Conservation (phyloP, 2,329 filamentous ascomycete species). For the Botrytis cinerea region DNA sequence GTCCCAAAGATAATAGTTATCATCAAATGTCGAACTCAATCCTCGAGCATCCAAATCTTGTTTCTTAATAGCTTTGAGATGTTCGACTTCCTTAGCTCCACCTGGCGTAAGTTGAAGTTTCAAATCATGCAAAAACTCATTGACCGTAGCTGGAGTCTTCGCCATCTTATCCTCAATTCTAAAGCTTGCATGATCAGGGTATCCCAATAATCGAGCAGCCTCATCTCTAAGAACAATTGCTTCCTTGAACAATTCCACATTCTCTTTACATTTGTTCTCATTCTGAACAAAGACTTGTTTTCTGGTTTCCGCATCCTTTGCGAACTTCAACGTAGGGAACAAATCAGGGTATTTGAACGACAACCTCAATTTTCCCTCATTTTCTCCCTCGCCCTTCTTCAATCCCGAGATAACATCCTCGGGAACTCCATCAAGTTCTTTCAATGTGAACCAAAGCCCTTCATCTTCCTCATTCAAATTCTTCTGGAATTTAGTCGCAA, state of each 20-base stretch:
- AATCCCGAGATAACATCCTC: constrained; percentile 65
- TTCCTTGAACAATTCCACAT: constrained; percentile 73
- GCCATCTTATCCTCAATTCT: constrained; percentile 85
- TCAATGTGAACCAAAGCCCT: constrained; percentile 74
- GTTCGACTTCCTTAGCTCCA: constrained; percentile 68
- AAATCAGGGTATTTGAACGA: constrained; percentile 84
- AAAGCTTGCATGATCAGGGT: constrained; percentile 74
- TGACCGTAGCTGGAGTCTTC: constrained; percentile 70
- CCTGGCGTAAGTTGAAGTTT: constrained; percentile 66
- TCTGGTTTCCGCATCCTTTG: constrained; percentile 67
- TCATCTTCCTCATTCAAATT: constrained; percentile 81
- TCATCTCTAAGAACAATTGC: constrained; percentile 75
- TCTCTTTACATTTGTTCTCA: constrained; percentile 72
- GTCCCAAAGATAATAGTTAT: constrained; percentile 81
- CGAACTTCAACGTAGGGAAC: constrained; percentile 77
- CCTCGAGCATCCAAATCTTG: constrained; percentile 63
- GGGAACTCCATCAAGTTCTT: constrained; percentile 75
- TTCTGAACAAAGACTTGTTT: constrained; percentile 71
- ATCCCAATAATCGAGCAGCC: constrained; percentile 74
- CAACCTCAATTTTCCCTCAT: constrained; percentile 72
- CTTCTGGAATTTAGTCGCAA: constrained; percentile 76
- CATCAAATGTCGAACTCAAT: constrained; percentile 56
- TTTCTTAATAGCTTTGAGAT: constrained; percentile 74
- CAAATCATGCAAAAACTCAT: constrained; percentile 72
- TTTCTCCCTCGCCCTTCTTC: constrained; percentile 71